Evolutionary conservation across 345 rosid genomes (phyloP).

Genomic region (Hibiscus tridactylites): DNA sequence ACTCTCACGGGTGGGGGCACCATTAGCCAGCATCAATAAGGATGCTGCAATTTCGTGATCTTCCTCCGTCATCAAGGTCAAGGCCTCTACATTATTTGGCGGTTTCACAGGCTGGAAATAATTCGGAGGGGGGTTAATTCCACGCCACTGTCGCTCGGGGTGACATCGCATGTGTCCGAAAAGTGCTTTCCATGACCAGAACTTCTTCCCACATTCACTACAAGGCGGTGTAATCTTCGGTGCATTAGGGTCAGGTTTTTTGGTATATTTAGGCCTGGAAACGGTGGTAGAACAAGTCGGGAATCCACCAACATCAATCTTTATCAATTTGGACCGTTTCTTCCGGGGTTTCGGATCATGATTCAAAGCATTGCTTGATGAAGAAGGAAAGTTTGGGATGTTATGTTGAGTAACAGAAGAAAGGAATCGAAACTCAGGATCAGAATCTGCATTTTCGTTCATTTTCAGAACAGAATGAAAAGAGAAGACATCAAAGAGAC

Average conservation of each 20-base stretch:
- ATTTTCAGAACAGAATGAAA: conserved; percentile 3
- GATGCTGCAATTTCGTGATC: conserved; percentile 68
- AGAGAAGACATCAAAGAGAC: background rate
- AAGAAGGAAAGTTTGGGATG: conserved; percentile 22
- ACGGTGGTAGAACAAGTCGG: conserved; percentile 9
- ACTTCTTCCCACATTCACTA: conserved; percentile 81
- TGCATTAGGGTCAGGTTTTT: conserved; percentile 60
- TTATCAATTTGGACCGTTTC: conserved; percentile 40
- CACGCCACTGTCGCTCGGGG: conserved; percentile 83
- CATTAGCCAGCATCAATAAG: conserved; percentile 44
- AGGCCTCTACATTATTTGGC: background rate
- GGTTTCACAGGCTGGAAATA: conserved; percentile 11
- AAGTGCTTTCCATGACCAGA: conserved; percentile 88
- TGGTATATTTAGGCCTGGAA: conserved; percentile 34
- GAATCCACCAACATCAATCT: conserved; percentile 15
- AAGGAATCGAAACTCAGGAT: conserved; percentile 16
- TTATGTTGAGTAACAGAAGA: conserved; percentile 15
- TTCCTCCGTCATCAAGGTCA: conserved; percentile 31
- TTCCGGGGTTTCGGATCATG: conserved; percentile 30
- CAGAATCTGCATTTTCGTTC: conserved; percentile 20
- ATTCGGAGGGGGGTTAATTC: conserved; percentile 57
- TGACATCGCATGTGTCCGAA: conserved; percentile 97
- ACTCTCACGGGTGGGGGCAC: background rate
- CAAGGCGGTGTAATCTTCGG: conserved; percentile 77
- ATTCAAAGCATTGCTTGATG: conserved; percentile 16